Percentiles rank a stretch among this genome's conserved stretches.
Evolutionary conservation across 495 filamentous ascomycete genomes (phyloP).

Genomic region (Symbiotaphrina buchneri): DNA sequence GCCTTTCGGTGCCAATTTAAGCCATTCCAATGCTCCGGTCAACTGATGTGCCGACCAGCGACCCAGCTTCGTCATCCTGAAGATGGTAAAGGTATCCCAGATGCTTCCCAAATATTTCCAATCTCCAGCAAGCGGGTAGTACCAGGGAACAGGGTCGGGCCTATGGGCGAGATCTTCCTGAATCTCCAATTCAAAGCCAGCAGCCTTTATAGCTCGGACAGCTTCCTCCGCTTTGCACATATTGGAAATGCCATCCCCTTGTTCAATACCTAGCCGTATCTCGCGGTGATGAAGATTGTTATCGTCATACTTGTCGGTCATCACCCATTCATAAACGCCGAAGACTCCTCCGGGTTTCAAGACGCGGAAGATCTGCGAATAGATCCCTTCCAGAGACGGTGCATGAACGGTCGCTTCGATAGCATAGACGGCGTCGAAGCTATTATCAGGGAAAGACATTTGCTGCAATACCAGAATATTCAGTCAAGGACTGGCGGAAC

Average conservation of each 20-base stretch:
- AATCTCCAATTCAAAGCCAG: constrained; percentile 67
- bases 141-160: constrained; percentile 67
- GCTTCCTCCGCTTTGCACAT: constrained; percentile 86
- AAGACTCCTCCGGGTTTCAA: constrained; percentile 92
- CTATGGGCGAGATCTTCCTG: constrained; percentile 83
- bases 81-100: constrained; percentile 65
- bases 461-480: constrained; percentile 27
- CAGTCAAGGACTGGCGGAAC: constrained; percentile 4
- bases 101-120: constrained; percentile 61
- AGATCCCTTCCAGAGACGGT: constrained; percentile 83
- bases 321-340: constrained; percentile 98
- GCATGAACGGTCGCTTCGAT: constrained; percentile 97
- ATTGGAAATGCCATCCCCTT: constrained; percentile 93
- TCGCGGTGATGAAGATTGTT: constrained; percentile 67
- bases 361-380: constrained; percentile 83
- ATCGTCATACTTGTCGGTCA: constrained; percentile 93
- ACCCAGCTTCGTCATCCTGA: constrained; percentile 78
- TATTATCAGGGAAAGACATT: constrained; percentile 86
- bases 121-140: constrained; percentile 72
- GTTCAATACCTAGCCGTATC: constrained; percentile 88
- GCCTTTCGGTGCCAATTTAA: constrained; percentile 56
- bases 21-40: constrained; percentile 52
- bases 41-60: constrained; percentile 56
- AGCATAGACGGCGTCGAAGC: constrained; percentile 90
- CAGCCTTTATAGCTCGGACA: constrained; percentile 63